Conservation (phyloP, 2,329 filamentous ascomycete genomes). For the Hymenoscyphus fructigenus region DNA sequence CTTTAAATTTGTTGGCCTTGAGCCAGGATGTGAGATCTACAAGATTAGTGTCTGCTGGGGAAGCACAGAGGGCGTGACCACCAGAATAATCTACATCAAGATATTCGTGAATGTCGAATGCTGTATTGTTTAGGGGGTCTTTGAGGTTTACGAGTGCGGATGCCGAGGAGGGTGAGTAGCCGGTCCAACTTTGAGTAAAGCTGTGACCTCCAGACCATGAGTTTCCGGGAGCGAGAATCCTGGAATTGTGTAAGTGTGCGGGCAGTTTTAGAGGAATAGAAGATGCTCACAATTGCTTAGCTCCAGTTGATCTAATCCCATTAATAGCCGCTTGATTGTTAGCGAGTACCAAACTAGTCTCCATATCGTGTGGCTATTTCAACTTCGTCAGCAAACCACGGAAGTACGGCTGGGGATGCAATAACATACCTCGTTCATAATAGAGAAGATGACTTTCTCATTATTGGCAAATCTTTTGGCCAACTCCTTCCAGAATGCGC, state of each 20-base stretch:
- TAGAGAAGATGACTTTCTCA: constrained; percentile 56
- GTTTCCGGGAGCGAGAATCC: constrained; percentile 49
- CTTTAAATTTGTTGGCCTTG: constrained; percentile 45
- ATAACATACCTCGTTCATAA: constrained; percentile 59
- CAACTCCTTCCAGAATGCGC: constrained; percentile 49
- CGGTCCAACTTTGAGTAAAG: constrained; percentile 42
- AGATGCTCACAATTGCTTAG: constrained; percentile 41
- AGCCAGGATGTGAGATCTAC: constrained; percentile 47
- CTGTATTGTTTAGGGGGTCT: constrained; percentile 49
- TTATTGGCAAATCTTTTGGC: constrained; percentile 47
- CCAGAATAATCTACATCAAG: constrained; percentile 51
- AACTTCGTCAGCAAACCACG: background rate
- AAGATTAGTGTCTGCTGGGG: constrained; percentile 42
- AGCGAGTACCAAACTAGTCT: constrained; percentile 43
- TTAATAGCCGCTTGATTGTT: constrained; percentile 50
- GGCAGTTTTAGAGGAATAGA: background rate
- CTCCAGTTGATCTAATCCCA: constrained; percentile 44
- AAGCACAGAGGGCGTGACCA: constrained; percentile 43
- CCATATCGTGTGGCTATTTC: constrained; percentile 49
- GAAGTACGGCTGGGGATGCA: background rate
- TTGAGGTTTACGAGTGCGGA: constrained; percentile 43
- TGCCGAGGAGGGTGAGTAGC: constrained; percentile 40
- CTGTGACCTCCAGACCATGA: constrained; percentile 49
- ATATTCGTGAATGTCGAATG: constrained; percentile 52
- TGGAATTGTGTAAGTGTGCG: background rate